phyloP scores from a whole-genome alignment of 805 yeast species.

The Pachysolen tannophilus region DNA sequence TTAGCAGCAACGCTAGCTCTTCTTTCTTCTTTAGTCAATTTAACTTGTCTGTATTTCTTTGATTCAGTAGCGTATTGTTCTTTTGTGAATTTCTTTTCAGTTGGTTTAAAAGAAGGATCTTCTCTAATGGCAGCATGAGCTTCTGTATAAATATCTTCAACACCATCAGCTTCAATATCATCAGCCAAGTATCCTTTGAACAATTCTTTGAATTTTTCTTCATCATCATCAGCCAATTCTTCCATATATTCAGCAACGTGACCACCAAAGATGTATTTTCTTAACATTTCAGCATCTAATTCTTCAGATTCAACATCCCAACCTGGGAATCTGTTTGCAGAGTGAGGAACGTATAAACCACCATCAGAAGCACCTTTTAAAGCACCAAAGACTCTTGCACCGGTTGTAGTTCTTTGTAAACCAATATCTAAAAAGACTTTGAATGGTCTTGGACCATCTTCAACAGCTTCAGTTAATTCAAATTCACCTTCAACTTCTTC shows the following conservation, averaged over 20 bases:
- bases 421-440: slow-evolving; percentile 99
- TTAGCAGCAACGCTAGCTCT: slow-evolving; percentile 81
- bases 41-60: slow-evolving; percentile 81
- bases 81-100: slow-evolving; percentile 91
- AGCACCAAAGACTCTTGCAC: slow-evolving; percentile 99
- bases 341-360: slow-evolving; percentile 99
- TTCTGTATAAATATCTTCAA: slow-evolving; percentile 90
- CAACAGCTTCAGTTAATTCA: slow-evolving; percentile 97
- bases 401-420: slow-evolving; percentile 99
- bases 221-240: slow-evolving; percentile 99
- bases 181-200: slow-evolving; percentile 96
- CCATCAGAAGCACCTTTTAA: slow-evolving; percentile 99
- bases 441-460: slow-evolving; percentile 99
- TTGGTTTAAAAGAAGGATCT: slow-evolving; percentile 86
- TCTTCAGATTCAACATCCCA: slow-evolving; percentile 99
- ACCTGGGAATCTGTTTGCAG: slow-evolving; percentile 99
- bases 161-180: slow-evolving; percentile 92
- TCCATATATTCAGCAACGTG: slow-evolving; percentile 99
- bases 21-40: slow-evolving; percentile 90
- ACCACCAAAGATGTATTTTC: slow-evolving; percentile 99
- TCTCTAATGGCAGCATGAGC: slow-evolving; percentile 97
- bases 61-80: slow-evolving; percentile 97
- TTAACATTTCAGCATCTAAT: slow-evolving; percentile 92
- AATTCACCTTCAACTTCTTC: slow-evolving; percentile 99
- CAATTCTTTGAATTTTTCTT: slow-evolving; percentile 95